Conservation (phyloP, 495 filamentous ascomycete genomes). For the Lasiosphaeria ovina region DNA sequence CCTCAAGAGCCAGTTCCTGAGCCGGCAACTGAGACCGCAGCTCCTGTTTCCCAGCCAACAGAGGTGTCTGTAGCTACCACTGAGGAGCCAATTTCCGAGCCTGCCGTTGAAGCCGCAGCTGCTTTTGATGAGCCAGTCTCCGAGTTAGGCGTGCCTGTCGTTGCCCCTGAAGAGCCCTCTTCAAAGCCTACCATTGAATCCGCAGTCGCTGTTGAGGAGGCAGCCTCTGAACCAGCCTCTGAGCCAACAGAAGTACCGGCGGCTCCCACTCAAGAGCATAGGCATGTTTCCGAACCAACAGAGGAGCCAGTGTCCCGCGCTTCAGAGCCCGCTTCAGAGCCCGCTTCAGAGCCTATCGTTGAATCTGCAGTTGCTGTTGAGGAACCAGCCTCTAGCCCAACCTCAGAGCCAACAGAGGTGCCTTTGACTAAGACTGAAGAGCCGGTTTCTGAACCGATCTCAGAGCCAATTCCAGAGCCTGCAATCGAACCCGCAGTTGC, state of each 20-base stretch:
- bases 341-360: neutral
- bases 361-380: neutral
- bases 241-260: neutral
- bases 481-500: slow-evolving; percentile 3
- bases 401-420: slow-evolving; percentile 4
- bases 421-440: slow-evolving; percentile 7
- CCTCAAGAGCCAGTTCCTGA: no score
- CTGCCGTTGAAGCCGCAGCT: slow-evolving; percentile 1
- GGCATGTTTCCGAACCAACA: no score
- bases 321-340: neutral
- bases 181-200: no score
- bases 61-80: no score
- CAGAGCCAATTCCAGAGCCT: neutral
- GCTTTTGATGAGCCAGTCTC: neutral
- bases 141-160: neutral
- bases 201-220: neutral
- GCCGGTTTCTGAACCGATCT: slow-evolving; percentile 6
- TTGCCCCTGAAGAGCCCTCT: neutral
- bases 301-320: no score
- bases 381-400: neutral
- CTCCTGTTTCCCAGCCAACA: no score
- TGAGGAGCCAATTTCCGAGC: neutral
- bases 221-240: slow-evolving; percentile 4
- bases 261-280: no score
- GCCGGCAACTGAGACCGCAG: no score